Evolutionary conservation across 1,284 basidiomycete genomes (phyloP), one percentile per base, ranked within the genome.

Genomic region (Ustilago shanxiensis): DNA sequence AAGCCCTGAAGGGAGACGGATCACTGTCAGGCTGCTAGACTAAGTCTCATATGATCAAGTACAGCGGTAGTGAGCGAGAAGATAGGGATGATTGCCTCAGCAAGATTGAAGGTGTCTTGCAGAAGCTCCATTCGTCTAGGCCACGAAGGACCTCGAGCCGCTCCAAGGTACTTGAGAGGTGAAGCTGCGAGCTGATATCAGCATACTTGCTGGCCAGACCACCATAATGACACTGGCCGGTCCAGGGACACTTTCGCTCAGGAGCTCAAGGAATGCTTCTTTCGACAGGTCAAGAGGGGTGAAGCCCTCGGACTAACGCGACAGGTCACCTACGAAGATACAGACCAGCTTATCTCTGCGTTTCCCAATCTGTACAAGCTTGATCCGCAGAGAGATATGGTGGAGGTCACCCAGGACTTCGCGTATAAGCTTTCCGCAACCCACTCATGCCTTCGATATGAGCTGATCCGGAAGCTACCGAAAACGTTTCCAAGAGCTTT

Each of bases 361-460:
- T 57, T 57, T 35, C 28, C 33, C 26, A 31, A 57, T 18, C 18
- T 57, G 39, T 9, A 45, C 41, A 45, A 57, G 41, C 26, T 57
- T 3, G 45, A 45, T 14, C 55, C 55, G 14, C 24, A 57, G 28
- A 29, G 55, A 10, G 55, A 26, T 26, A 45, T 57, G n/a, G 16
- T 57, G 24, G 55, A 57, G 18, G 28, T 39, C 8, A 45, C 55
- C 16, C 45, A 45, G 28, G 28, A 57, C 28, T 57, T 57, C 28
- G 55, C 55, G 4, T 45, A 22, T 13, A 33, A 33, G 39, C 41
- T 57, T 3, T 41, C 55, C 10, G 2, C 24, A 16, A 45, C 16
- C 8, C 26, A 45, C 8, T 18, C 41, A 9, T 3, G 37, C 7
- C 35, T 45, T 5, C 22, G 41, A 16, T 24, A 57, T 1, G 39